Percentiles rank a stretch among this genome's conserved stretches.
phyloP scores from a whole-genome alignment of 139 green algal genomes.

The Tetratostichococcus sp. region DNA sequence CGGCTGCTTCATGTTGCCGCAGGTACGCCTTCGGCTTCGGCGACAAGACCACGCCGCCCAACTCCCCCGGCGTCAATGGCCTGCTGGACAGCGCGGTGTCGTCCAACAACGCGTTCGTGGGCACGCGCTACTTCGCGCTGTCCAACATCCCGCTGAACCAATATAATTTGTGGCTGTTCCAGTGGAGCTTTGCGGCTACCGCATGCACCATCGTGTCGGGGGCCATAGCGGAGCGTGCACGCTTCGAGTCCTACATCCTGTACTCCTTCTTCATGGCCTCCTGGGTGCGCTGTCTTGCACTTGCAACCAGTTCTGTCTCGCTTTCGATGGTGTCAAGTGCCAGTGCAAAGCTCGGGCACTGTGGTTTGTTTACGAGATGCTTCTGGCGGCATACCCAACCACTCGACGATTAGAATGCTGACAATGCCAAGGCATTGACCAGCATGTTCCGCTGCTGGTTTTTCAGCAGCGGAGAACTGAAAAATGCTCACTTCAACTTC shows the following conservation, averaged over 20 bases:
- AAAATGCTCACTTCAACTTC: too few species aligned
- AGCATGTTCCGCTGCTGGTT: too few species aligned
- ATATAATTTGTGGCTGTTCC: constrained; percentile 24
- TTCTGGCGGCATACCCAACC: too few species aligned
- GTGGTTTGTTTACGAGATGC: too few species aligned
- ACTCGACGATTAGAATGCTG: too few species aligned
- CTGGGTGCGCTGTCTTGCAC: too few species aligned
- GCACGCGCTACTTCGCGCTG: constrained; percentile 27
- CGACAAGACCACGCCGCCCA: not conserved
- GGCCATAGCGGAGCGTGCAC: constrained; percentile 60
- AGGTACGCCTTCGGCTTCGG: constrained; percentile 27
- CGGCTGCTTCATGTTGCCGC: too few species aligned
- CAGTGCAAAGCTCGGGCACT: too few species aligned
- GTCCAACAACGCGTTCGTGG: constrained; percentile 21
- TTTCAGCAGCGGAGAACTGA: too few species aligned
- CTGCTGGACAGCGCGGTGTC: not conserved
- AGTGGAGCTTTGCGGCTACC: constrained; percentile 61
- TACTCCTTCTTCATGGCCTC: constrained; percentile 70
- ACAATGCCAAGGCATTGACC: too few species aligned
- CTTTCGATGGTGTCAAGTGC: too few species aligned
- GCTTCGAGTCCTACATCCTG: constrained; percentile 25
- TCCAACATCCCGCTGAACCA: not conserved
- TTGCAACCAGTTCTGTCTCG: too few species aligned
- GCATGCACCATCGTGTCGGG: constrained; percentile 72
- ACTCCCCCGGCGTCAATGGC: not conserved